Base-by-base conservation (phyloP, 2,329 filamentous ascomycete genomes). In the Ceratocystis cubensis region DNA sequence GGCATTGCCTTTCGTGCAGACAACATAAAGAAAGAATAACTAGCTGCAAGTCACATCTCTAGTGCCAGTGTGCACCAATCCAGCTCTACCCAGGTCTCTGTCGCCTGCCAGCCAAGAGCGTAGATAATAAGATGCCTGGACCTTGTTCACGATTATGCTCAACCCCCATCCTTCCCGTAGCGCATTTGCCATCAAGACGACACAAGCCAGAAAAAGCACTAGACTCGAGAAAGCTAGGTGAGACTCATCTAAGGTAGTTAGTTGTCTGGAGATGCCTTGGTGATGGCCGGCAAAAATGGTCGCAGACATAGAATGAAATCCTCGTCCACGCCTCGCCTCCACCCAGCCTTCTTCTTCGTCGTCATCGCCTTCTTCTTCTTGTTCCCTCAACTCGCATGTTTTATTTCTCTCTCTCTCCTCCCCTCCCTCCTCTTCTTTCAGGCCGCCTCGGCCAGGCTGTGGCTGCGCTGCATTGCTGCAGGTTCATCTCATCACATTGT, bases 91-190 rank as follows among this genome's bases (percentile, higher is more conserved):
- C 46, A 50, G 22, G 17, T 50, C 17, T 22, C 46, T 41, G 37
- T 13, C 37, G 37, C 37, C 37, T 41, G 37, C 37, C 37, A 13
- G n/a, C 46, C 46, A n/a, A 22, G 46, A 20, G 5, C 7, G 46
- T n/a, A 10, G n/a, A 57, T 17, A 17, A 57, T 30, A 57, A 57
- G 53, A 57, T 28, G 10, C 53, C 53, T 57, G 53, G 53, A 17
- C 53, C 53, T 28, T 57, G 53, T 28, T 22, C 7, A 30, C 28
- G 17, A 28, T 57, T 17, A 22, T 6, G 30, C 28, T 15, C 53
- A 56, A 50, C n/a, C n/a, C 22, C 22, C 53, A 57, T 57, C 53
- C 53, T 57, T 57, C 53, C 53, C 53, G 53, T 57, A 28, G 20
- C 28, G 53, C 25, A 57, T 28, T 57, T 28, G 28, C 22, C 10